These are phyloP conservation scores for Mycena vitilis DNA, from an alignment of 768 basidiomycete species.

Conservation along the genomic window DNA sequence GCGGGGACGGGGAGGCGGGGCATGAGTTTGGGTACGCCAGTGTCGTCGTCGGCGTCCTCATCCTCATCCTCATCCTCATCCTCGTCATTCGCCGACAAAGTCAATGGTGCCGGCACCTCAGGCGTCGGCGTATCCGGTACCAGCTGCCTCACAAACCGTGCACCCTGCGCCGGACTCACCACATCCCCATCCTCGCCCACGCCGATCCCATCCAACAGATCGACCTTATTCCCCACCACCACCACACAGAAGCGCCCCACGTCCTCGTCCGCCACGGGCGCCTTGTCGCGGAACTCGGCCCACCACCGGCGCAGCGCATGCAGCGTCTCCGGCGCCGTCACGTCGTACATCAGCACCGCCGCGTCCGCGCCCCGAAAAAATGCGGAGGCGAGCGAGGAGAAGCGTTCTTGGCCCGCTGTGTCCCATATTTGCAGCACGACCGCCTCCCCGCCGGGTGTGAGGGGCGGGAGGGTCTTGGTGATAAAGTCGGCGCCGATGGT, in stretches of 20 bases:
- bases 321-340: conserved; percentile 73
- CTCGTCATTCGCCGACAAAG: conserved; percentile 21
- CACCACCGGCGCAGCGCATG: conserved; percentile 78
- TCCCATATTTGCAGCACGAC: conserved; percentile 65
- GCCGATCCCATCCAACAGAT: conserved; percentile 52
- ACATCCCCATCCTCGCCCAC: conserved; percentile 30
- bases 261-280: conserved; percentile 75
- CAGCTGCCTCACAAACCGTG: conserved; percentile 66
- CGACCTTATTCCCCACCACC: conserved; percentile 85
- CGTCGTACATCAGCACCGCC: conserved; percentile 84
- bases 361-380: conserved; percentile 92
- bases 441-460: conserved; percentile 55
- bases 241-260: conserved; percentile 69
- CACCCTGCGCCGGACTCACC: conserved; percentile 57
- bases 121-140: conserved; percentile 48
- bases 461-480: conserved; percentile 68
- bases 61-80: conserved; percentile 23
- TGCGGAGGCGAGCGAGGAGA: conserved; percentile 82
- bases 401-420: conserved; percentile 90
- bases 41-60: conserved; percentile 34
- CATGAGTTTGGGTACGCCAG: conserved; percentile 28
- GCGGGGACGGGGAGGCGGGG: neutral
- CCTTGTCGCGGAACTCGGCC: conserved; percentile 75
- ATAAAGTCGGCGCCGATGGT: conserved; percentile 95
- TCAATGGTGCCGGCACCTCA: conserved; percentile 10